These are phyloP conservation scores for Aspergillus puulaauensis DNA, from an alignment of 2,329 filamentous ascomycete genomes.

Conservation along the genomic window DNA sequence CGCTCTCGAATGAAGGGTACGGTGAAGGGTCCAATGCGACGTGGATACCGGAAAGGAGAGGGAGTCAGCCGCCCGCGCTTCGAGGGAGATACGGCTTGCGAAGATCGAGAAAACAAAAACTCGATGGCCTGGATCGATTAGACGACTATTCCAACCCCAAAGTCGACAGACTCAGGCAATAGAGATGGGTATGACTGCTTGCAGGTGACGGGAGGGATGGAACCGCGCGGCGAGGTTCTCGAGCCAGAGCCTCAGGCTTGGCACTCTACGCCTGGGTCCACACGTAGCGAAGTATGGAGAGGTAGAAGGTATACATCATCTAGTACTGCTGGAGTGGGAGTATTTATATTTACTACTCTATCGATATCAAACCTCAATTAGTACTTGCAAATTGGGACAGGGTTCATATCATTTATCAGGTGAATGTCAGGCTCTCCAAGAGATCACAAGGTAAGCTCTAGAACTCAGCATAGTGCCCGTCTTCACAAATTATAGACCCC, in stretches of 20 bases:
- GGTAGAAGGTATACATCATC: no score
- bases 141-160: neutral
- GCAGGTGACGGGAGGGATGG: neutral
- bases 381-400: no score
- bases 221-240: neutral
- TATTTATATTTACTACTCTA: no score
- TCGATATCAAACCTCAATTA: no score
- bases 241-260: neutral
- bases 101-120: neutral
- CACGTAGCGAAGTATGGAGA: neutral
- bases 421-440: no score
- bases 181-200: neutral
- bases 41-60: slow-evolving; percentile 4
- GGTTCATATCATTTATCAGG: no score
- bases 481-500: neutral
- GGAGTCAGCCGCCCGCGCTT: neutral
- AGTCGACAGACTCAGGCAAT: neutral
- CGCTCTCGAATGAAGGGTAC: neutral
- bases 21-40: neutral
- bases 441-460: neutral
- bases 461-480: neutral
- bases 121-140: neutral
- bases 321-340: no score
- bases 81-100: neutral
- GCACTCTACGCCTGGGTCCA: neutral